Base-by-base conservation (phyloP, 2,329 filamentous ascomycete species). In the Penicillium sclerotiorum region DNA sequence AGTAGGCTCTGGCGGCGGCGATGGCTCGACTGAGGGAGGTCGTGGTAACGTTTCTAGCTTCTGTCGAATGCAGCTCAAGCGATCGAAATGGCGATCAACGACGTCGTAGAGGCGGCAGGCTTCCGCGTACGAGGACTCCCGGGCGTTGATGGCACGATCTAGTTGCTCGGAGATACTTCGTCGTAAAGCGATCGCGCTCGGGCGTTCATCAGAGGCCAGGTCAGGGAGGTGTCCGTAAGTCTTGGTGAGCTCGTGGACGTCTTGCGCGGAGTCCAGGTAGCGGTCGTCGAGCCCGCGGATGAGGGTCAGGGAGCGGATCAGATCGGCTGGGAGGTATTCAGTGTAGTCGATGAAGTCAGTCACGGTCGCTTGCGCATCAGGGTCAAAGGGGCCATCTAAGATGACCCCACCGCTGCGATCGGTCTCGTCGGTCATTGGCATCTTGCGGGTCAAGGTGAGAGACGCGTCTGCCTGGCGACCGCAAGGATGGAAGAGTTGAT, bases 281-380 rank as follows among this genome's bases (percentile, higher is more conserved):
- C 70, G 70, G 52, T 76, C 69, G 50, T 77, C 75, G 45, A 77
- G 67, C 49, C 72, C 72, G 55, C 77, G 75, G 60, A 87, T 84
- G 49, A 87, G 74, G 44, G 80, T 83, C 46, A 87, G 71, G 55
- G 83, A 85, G 60, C 84, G 83, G 50, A 80, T 77, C 20, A 87
- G 73, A 64, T 86, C 83, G 8, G 83, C 82, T 27, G 84, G 84
- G 49, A 85, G 84, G 74, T 84, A 85, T 70, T 87, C 84, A 55
- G 84, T 87, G 70, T 86, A 87, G 67, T 86, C 83, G 50, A 86
- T 80, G 67, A 84, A 87, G 67, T 87, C 84, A 56, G 82, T 85
- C 38, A 87, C 80, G 21, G 83, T 85, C 27, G 82, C 81, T 64
- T 86, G 82, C 49, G 83, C 81, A 62, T 87, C 84, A 27, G 84